A percentile compares a stretch with the other conserved stretches of the same genome.
Evolutionary conservation across 192 early-diverging fungal genomes (phyloP).

Genomic region (Irineochytrium annulatum): DNA sequence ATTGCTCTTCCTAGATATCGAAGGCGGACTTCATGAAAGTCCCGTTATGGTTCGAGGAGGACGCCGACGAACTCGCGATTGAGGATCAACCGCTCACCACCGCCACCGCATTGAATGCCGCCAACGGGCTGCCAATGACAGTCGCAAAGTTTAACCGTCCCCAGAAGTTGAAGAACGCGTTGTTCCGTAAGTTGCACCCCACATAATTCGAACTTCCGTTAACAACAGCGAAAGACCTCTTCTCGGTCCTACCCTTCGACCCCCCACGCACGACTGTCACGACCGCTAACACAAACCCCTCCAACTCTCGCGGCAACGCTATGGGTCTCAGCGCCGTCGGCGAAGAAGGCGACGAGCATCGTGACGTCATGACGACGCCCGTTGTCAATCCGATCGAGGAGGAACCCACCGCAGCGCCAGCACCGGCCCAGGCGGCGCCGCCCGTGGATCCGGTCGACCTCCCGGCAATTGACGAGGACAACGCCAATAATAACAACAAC

Average conservation of each 20-base stretch:
- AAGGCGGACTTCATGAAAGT: slow-evolving; percentile 34
- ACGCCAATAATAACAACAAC: too few species aligned
- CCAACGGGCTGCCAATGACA: too few species aligned
- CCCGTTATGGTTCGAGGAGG: slow-evolving; percentile 53
- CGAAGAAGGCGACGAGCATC: background rate
- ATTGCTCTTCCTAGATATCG: slow-evolving; percentile 16
- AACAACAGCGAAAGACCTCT: background rate
- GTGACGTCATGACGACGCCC: background rate
- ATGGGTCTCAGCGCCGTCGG: background rate
- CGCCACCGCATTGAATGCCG: too few species aligned
- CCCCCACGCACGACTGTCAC: too few species aligned
- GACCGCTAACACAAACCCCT: too few species aligned
- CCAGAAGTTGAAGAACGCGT: slow-evolving; percentile 44
- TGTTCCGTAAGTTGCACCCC: slow-evolving; percentile 34
- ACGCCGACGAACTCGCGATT: slow-evolving; percentile 20
- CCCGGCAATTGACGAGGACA: background rate
- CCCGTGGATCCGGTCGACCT: too few species aligned
- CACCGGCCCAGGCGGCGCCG: too few species aligned
- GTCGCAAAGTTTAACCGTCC: slow-evolving; percentile 41
- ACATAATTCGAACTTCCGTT: background rate
- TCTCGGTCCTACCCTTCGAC: background rate
- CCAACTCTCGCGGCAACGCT: too few species aligned
- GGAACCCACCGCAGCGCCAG: too few species aligned
- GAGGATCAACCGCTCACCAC: slow-evolving; percentile 4
- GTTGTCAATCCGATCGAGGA: too few species aligned